Evolutionary conservation across 345 rosid genomes (phyloP).

Genomic region (Firmiana major): DNA sequence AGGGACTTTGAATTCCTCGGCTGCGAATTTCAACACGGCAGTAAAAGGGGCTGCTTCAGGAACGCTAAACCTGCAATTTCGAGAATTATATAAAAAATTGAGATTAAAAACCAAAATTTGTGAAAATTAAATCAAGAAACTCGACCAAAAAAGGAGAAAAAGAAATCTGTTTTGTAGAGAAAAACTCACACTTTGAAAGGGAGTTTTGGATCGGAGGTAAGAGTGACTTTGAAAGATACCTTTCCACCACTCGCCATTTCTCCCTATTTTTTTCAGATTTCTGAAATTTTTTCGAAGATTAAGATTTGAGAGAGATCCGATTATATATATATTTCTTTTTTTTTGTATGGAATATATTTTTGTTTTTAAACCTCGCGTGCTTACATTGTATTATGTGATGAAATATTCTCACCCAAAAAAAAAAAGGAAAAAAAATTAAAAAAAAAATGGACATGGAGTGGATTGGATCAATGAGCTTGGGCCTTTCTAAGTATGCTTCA

Average conservation of each 20-base stretch:
- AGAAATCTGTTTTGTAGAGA: no score
- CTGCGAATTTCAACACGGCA: slow-evolving; percentile 84
- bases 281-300: neutral
- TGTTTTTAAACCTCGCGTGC: neutral
- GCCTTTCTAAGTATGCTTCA: no score
- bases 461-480: no score
- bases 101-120: neutral
- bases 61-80: slow-evolving; percentile 69
- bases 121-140: neutral
- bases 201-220: slow-evolving; percentile 95
- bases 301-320: neutral
- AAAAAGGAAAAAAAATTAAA: no score
- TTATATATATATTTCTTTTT: neutral
- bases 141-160: neutral
- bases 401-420: no score
- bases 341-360: no score
- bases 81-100: slow-evolving; percentile 4
- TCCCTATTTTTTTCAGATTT: neutral
- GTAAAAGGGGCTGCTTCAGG: slow-evolving; percentile 97
- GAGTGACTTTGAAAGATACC: slow-evolving; percentile 89
- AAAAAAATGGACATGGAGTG: no score
- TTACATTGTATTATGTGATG: no score
- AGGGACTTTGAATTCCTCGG: slow-evolving; percentile 97
- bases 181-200: slow-evolving; percentile 83
- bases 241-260: slow-evolving; percentile 77